Base-by-base conservation (phyloP, 2,329 filamentous ascomycete genomes). In the Sclerotinia sclerotiorum region DNA sequence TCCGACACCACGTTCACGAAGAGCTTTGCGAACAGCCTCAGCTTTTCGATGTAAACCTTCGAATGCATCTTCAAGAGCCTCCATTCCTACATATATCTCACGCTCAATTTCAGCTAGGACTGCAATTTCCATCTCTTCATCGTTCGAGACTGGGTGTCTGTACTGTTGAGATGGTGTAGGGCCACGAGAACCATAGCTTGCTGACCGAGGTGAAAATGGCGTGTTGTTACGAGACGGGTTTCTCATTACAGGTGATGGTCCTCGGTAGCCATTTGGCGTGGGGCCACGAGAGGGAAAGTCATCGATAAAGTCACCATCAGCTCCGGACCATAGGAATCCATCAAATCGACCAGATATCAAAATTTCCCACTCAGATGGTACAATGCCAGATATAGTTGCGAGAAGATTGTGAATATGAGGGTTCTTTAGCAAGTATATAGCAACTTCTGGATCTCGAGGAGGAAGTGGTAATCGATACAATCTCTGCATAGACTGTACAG, bases 281-380 rank as follows among this genome's bases (percentile, higher is more conserved):
- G 79, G 83, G 72, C 80, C 86, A 75, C 83, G 81, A 65, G 83
- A 87, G 72, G 78, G 79, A 70, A 72, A 79, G 72, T 76, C 78
- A 81, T 78, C 71, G 80, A 76, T 75, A 74, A 73, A 72, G 57
- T 86, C 84, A n/a, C 74, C 78, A 65, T 97, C 94, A 8, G 92
- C 93, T 29, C 94, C 94, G 56, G 93, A 97, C 88, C 94, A 97
- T 27, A 97, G 84, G 80, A 98, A 98, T 5, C 94, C 94, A 76
- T 97, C 94, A 75, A 98, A 98, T 39, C 94, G 90, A 39, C 94
- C 94, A 0, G 94, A 97, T 5, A 90, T 92, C 17, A 98, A 84
- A 67, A 98, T 97, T 71, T 97, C 94, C 94, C 94, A 98, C 79
- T 98, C 94, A n/a, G 92, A 91, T 58, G 89, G 87, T 76, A 90